A percentile compares a stretch with the other conserved stretches of the same genome.
Evolutionary conservation across 2,329 filamentous ascomycete genomes (phyloP).

Genomic region (Epichloe sibirici): DNA sequence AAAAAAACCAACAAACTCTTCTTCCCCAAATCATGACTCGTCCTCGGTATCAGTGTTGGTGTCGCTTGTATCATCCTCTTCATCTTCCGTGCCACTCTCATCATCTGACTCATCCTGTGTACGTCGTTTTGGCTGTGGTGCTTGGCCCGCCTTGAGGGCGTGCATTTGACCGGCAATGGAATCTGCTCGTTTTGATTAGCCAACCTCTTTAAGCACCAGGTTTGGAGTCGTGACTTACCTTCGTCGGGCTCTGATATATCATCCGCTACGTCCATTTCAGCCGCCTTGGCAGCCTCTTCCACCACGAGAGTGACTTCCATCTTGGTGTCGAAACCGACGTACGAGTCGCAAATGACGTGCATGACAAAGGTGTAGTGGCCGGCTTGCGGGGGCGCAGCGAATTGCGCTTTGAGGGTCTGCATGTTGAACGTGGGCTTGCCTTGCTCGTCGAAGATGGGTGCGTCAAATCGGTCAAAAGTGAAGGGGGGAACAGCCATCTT

Average conservation of each 20-base stretch:
- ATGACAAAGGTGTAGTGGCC: constrained; percentile 92
- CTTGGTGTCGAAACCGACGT: constrained; percentile 87
- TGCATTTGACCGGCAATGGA: constrained; percentile 86
- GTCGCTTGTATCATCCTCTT: constrained; percentile 50
- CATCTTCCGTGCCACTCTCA: constrained; percentile 69
- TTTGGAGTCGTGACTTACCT: constrained; percentile 45
- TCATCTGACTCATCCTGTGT: constrained; percentile 54
- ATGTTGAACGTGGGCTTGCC: constrained; percentile 87
- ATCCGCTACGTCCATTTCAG: constrained; percentile 69
- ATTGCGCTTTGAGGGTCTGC: constrained; percentile 94
- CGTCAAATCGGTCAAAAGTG: constrained; percentile 86
- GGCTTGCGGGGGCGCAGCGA: constrained; percentile 82
- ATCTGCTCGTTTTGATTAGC: constrained; percentile 37
- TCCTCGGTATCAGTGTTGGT: constrained; percentile 59
- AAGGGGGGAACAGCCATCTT: constrained; percentile 96
- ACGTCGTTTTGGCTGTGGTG: constrained; percentile 46
- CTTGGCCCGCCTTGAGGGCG: constrained; percentile 61
- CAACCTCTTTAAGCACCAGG: too few species aligned
- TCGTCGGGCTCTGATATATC: constrained; percentile 98
- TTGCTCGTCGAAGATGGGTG: constrained; percentile 67
- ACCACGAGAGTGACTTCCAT: constrained; percentile 82
- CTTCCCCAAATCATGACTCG: constrained; percentile 29
- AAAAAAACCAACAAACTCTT: not conserved
- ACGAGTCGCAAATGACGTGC: constrained; percentile 88
- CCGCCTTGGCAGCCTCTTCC: constrained; percentile 78